These are phyloP conservation scores for Magnaporthiopsis poae DNA, from an alignment of 2,329 filamentous ascomycete genomes.

Conservation along the genomic window DNA sequence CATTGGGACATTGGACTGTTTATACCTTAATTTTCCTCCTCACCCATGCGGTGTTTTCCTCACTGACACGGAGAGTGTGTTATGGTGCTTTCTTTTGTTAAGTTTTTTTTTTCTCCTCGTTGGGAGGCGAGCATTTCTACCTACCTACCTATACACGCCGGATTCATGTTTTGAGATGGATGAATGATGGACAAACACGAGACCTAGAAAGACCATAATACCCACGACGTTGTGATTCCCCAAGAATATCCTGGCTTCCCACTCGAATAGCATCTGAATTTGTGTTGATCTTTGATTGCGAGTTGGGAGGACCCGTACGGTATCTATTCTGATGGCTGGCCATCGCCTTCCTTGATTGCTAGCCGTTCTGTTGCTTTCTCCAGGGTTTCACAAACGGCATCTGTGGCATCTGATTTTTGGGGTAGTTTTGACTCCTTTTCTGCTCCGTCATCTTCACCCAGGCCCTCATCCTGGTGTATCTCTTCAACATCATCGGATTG, in stretches of 20 bases:
- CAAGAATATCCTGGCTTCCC: neutral
- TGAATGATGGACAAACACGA: neutral
- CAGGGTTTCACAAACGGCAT: neutral
- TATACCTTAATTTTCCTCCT: neutral
- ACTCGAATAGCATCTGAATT: neutral
- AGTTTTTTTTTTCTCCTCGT: neutral
- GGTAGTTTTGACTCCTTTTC: slow-evolving; percentile 13
- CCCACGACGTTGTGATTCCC: neutral
- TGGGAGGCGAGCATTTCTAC: neutral
- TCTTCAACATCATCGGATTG: neutral
- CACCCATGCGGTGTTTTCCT: neutral
- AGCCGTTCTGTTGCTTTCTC: neutral
- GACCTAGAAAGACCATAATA: neutral
- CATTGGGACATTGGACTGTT: neutral
- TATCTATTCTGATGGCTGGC: neutral
- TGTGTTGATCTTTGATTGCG: neutral
- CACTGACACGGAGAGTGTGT: neutral
- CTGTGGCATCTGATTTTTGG: neutral
- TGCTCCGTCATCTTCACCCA: slow-evolving; percentile 15
- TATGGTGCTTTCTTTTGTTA: neutral
- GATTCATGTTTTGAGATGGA: neutral
- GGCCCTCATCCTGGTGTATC: slow-evolving; percentile 14
- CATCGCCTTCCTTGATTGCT: neutral
- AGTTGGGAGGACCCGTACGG: neutral
- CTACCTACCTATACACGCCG: too few relatives aligned